Evolutionary conservation across 768 basidiomycete genomes (phyloP), one percentile per base, ranked within the genome.

Genomic region (Lentinula guzmanii): DNA sequence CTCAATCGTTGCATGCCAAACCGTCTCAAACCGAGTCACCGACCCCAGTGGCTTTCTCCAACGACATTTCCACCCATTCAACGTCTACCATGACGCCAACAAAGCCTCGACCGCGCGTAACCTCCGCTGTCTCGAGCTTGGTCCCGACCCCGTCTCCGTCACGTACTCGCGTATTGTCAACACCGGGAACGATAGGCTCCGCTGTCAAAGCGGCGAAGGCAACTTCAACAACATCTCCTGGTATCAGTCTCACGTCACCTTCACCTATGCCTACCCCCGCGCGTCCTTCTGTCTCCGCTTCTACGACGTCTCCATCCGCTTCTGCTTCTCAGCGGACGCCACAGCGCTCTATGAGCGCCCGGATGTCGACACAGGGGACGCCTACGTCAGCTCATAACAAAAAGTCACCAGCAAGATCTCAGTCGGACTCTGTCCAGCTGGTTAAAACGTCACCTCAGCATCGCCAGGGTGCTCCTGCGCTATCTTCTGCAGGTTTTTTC

Each of bases 171-270:
- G 58, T 58, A 8, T 28, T 58, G 16, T 58, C 58, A 5, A 48
- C 45, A 8, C 45, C 58, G 18, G 58, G 43, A 3, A 52, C 59
- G 15, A 48, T 33, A 35, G 18, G 43, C 21, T 46, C 58, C n/a
- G n/a, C 15, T n/a, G n/a, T 33, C 15, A 42, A 42, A 50, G 48
- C 58, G 18, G 28, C 16, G 7, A 58, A 58, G 24, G 24, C 34
- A 18, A 24, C 59, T 15, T 37, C 35, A 5, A 37, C 21, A 10
- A 21, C n/a, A 24, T 60, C 59, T 18, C 59, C 59, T 5, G n/a
- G 16, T 15, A 60, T 60, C 33, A 60, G 50, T 33, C 37, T 60
- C 15, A 60, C 50, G 24, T 60, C 59, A 37, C 59, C 59, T 52
- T 60, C 59, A 28, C 59, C 59, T 34, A 24, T 52, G 35, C 35